phyloP scores from a whole-genome alignment of 2,329 filamentous ascomycete species.

The Tolypocladium paradoxum region DNA sequence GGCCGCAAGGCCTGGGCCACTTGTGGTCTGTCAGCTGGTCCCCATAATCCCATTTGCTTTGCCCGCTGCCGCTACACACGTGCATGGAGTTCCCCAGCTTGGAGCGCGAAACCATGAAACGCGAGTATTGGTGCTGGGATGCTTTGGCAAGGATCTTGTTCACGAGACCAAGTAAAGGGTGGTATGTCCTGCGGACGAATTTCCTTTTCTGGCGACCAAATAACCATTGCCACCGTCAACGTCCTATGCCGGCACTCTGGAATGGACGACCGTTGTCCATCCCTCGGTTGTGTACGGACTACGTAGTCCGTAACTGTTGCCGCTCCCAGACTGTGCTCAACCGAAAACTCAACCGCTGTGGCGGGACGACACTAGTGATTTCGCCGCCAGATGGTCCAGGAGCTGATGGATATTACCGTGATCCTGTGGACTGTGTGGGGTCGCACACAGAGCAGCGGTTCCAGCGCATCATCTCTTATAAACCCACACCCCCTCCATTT shows the following conservation, averaged over 20 bases:
- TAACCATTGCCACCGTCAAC: neutral
- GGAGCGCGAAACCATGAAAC: neutral
- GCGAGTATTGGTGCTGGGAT: neutral
- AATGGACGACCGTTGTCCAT: neutral
- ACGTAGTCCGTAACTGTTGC: neutral
- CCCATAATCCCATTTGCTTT: too few relatives aligned
- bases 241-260: neutral
- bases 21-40: neutral
- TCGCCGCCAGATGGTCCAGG: neutral
- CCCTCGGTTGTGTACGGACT: neutral
- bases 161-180: neutral
- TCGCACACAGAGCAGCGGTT: neutral
- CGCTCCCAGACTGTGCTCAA: neutral
- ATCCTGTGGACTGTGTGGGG: neutral
- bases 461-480: neutral
- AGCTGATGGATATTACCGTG: neutral
- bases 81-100: neutral
- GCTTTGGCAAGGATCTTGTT: neutral
- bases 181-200: neutral
- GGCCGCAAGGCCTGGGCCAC: neutral
- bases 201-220: neutral
- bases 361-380: conserved; percentile 2
- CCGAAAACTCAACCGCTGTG: neutral
- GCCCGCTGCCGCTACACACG: neutral
- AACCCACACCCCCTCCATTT: neutral